These are phyloP conservation scores for Globisporangium viniferum DNA, from an alignment of 352 stramenopile genomes.

Conservation along the genomic window DNA sequence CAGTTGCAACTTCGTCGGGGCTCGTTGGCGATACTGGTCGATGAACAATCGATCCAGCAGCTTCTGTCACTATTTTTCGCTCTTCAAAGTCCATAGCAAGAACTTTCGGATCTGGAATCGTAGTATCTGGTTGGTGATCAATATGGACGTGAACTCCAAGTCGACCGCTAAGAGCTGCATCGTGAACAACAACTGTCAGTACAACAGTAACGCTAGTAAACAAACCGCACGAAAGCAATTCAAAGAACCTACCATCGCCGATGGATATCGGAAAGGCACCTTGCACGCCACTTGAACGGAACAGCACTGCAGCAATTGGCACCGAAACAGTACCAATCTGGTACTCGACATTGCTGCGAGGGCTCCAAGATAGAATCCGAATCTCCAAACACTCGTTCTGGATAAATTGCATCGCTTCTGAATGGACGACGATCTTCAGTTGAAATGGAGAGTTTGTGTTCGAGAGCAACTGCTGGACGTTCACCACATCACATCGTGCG, in stretches of 20 bases:
- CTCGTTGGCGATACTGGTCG: slow-evolving; percentile 16
- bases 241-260: slow-evolving; percentile 24
- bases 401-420: slow-evolving; percentile 18
- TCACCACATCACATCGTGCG: not conserved
- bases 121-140: not conserved
- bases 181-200: not conserved
- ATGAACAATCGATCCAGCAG: not conserved
- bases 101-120: not conserved
- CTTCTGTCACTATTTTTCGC: not conserved
- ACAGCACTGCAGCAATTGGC: slow-evolving; percentile 36
- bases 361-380: slow-evolving; percentile 13
- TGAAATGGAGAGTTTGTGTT: not conserved
- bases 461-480: slow-evolving; percentile 11
- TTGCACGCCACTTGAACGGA: slow-evolving; percentile 35
- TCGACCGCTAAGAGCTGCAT: slow-evolving; percentile 6
- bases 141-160: slow-evolving; percentile 13
- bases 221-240: not conserved
- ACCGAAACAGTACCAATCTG: slow-evolving; percentile 24
- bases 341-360: slow-evolving; percentile 11
- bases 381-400: slow-evolving; percentile 18
- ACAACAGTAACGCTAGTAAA: not conserved
- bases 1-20: slow-evolving; percentile 12
- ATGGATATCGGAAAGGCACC: slow-evolving; percentile 36
- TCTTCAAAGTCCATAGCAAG: not conserved
- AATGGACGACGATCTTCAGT: slow-evolving; percentile 13